Evolutionary conservation across 345 rosid genomes (phyloP), one percentile per base, ranked within the genome.

Genomic region (Citrus unshiu): DNA sequence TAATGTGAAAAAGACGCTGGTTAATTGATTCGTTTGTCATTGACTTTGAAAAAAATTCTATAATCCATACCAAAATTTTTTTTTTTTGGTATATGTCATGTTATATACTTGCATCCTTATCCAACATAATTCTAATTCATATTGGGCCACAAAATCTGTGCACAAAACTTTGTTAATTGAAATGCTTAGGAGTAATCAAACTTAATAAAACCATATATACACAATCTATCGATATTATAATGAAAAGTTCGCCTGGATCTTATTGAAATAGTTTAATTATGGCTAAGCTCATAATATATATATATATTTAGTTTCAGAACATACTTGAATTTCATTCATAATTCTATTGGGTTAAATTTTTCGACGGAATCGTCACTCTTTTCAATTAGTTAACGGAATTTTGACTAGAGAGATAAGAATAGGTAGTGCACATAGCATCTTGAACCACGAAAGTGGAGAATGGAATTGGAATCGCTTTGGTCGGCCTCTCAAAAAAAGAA

Each of bases 401-500:
- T 76, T 77, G 73, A 77, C 79, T 37, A 68, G 22, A 27, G 7
- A 77, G 79, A 76, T 76, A 67, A 67, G 79, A 67, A 66, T 24
- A 30, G 61, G 12, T 58, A 27, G 34, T 49, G 72, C 62, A 34
- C 35, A 65, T 75, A 75, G 77, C 68, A 73, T 76, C 72, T 66
- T 25, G 61, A 40, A 32, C 29, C 60, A 68, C 57, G 72, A 70
- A 77, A 82, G 87, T 82, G 86, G 87, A 82, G 84, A 81, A 84
- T 77, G 80, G 83, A 83, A 84, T 83, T 71, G 72, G 89, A 87
- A 87, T 87, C 80, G 49, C 70, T 80, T 74, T 70, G 79, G 86
- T 82, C 89, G 84, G 83, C 83, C 89, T 84, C 87, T 77, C 39
- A 32, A 13, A 4, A 19, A 19, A 69, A 86, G 40, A 68, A 86